Evolutionary conservation across 1,139 yeast species (phyloP).

Genomic region (Lodderomyces beijingensis): DNA sequence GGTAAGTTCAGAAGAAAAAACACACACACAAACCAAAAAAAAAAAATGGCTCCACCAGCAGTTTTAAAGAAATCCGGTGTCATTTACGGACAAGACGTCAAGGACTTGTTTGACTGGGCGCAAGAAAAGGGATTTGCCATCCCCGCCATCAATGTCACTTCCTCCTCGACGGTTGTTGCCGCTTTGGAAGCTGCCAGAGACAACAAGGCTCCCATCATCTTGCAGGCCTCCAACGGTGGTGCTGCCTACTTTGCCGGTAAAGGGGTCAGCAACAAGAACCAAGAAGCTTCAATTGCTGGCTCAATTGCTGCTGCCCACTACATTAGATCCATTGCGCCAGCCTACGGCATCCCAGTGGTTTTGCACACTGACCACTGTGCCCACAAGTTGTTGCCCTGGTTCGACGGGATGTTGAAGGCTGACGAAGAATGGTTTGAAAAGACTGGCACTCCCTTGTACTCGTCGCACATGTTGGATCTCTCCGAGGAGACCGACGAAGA

Average conservation of each 20-base stretch:
- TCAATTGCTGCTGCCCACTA: slow-evolving; percentile 97
- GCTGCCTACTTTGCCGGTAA: slow-evolving; percentile 99
- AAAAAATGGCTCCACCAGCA: slow-evolving; percentile 43
- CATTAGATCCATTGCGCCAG: slow-evolving; percentile 94
- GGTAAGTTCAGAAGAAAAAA: slow-evolving; percentile 2
- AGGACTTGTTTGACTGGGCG: slow-evolving; percentile 87
- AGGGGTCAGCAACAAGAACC: slow-evolving; percentile 93
- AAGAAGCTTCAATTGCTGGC: slow-evolving; percentile 92
- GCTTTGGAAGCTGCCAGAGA: slow-evolving; percentile 99
- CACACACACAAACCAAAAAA: slow-evolving; percentile 11
- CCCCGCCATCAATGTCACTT: slow-evolving; percentile 97
- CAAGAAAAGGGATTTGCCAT: slow-evolving; percentile 93
- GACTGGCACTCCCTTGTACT: slow-evolving; percentile 93
- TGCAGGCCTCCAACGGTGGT: slow-evolving; percentile 99
- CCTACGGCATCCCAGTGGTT: slow-evolving; percentile 94
- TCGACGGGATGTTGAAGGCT: slow-evolving; percentile 95
- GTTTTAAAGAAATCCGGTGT: slow-evolving; percentile 93
- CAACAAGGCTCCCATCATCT: slow-evolving; percentile 88
- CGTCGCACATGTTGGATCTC: slow-evolving; percentile 98
- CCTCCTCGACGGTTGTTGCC: slow-evolving; percentile 95
- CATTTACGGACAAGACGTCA: slow-evolving; percentile 97
- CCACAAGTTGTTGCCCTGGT: slow-evolving; percentile 96
- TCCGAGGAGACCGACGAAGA: slow-evolving; percentile 96
- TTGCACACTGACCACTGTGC: slow-evolving; percentile 99
- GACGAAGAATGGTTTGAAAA: slow-evolving; percentile 86